Base-by-base conservation (phyloP, 345 rosid species). In the Bruguiera parviflora region DNA sequence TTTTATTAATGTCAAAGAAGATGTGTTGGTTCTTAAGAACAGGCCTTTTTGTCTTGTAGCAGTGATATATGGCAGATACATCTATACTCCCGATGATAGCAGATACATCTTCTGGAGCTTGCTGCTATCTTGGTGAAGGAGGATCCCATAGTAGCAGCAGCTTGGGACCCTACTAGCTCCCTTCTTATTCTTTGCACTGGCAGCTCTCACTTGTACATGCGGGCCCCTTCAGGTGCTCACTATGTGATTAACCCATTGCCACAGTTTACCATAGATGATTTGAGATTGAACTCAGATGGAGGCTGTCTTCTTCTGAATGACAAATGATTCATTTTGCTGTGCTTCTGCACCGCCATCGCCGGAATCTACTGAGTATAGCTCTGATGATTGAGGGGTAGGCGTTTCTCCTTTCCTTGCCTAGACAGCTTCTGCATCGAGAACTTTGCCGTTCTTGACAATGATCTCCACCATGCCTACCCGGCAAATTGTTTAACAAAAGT, bases 1-100 rank as follows among this genome's bases (percentile, higher is more conserved):
- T 37, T 37, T 9, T 37, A 37, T 37, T 37, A 8, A 8, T 7
- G 9, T 37, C 43, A 8, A 37, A 1, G 11, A 37, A 37, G 22
- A 63, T 31, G 22, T 69, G 28, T 55, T 56, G 63, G 63, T 68
- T 37, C 61, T 70, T 43, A 35, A 51, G 64, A 56, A 27, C 84
- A 95, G 99, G 97, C 68, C 87, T 92, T 66, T 66, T 66, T 92
- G 78, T 88, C 97, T 13, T 92, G 97, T 97, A 95, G 97, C 88
- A 86, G 73, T 32, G 97, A 92, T 27, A 0, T 27, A 27, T 68
- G 87, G 96, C 83, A 92, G 77, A 56, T 90, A 84, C 72, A 82
- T 90, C 33, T 92, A 87, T 71, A 90, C 97, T 61, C 88, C 93
- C 6, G 92, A 87, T 46, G 97, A 70, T 95, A 96, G 99, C 93